Evolutionary conservation across 2,329 filamentous ascomycete species (phyloP).

Genomic region (Cladosporium cucumerinum): DNA sequence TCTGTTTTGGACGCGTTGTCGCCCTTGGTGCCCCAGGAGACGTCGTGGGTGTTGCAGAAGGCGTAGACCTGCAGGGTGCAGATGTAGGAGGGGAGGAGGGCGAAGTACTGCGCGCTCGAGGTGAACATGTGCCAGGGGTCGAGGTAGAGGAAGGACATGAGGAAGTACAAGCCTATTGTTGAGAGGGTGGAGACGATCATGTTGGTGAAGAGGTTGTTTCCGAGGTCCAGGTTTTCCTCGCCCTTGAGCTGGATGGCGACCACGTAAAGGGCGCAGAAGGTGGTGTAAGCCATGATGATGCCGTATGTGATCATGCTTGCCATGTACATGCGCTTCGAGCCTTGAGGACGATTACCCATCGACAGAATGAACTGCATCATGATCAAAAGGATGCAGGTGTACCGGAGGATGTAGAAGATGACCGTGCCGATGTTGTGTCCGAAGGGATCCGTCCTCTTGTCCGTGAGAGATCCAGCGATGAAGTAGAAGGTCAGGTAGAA

Average conservation of each 20-base stretch:
- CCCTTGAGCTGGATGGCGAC: conserved; percentile 71
- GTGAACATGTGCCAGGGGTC: conserved; percentile 99
- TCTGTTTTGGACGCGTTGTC: conserved; percentile 95
- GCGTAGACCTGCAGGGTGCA: conserved; percentile 97
- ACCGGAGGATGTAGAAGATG: conserved; percentile 84
- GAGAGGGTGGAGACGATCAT: conserved; percentile 85
- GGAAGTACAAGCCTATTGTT: conserved; percentile 88
- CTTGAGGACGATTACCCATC: conserved; percentile 93
- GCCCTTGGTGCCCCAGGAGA: conserved; percentile 98
- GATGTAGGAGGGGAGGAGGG: conserved; percentile 87
- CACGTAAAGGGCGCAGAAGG: conserved; percentile 85
- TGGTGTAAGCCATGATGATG: conserved; percentile 94
- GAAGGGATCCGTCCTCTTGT: conserved; percentile 80
- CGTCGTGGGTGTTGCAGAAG: conserved; percentile 98
- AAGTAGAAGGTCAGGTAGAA: conserved; percentile 99
- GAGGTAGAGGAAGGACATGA: conserved; percentile 94
- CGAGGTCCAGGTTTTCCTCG: conserved; percentile 53
- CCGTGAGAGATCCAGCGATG: conserved; percentile 83
- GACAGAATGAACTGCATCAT: conserved; percentile 94
- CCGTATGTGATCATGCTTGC: conserved; percentile 84
- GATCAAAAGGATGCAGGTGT: conserved; percentile 81
- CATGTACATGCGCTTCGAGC: conserved; percentile 86
- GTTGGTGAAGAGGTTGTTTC: conserved; percentile 91
- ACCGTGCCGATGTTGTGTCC: conserved; percentile 78
- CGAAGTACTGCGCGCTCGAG: conserved; percentile 84